Evolutionary conservation across 2,329 filamentous ascomycete species (phyloP), one percentile per base, ranked within the genome.

Genomic region (Fusarium neocosmosporiellum): DNA sequence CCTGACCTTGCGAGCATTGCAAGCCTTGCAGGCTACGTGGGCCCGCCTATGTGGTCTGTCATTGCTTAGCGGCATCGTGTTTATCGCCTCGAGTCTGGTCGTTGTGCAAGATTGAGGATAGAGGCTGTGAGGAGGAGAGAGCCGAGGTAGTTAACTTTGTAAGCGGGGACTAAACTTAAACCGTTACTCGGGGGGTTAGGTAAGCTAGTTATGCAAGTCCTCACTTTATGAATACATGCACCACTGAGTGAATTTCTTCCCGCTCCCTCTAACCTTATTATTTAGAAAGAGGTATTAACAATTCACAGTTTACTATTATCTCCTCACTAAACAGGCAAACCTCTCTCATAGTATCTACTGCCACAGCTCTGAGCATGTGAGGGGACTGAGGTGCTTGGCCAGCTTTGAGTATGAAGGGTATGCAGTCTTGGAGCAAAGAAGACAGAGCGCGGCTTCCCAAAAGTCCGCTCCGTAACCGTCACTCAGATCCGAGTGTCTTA

Each of bases 1-100:
- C 22, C 76, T 65, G 22, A 77, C 75, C 43, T 78, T 77, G 27
- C 76, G 73, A 22, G 50, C 41, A 9, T 76, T 68, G 16, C 65
- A 67, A 6, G 53, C 59, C n/a, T 36, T 31, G 48, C 75, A 78
- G 34, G 74, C 67, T 24, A 70, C 69, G 29, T 69, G 76, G 7
- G 74, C 75, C 53, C 53, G 33, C 16, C 53, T 55, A 31, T 55
- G 22, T 18, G 53, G 33, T 14, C 53, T 55, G 6, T 55, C 53
- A 55, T 36, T 55, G 14, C 53, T 27, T 55, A 55, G 53, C 20
- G 31, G 53, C 53, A 55, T 55, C 53, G 31, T 24, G 31, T 36
- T 24, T 55, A 36, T 55, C 50, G 33, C 31, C 16, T n/a, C 9
- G 9, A 5, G 20, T 24, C 16, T 36, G 3, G 20, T 36, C 20